These are phyloP conservation scores for Trebouxiophyceae sp. DNA, from an alignment of 163 green algal species.

Conservation along the genomic window DNA sequence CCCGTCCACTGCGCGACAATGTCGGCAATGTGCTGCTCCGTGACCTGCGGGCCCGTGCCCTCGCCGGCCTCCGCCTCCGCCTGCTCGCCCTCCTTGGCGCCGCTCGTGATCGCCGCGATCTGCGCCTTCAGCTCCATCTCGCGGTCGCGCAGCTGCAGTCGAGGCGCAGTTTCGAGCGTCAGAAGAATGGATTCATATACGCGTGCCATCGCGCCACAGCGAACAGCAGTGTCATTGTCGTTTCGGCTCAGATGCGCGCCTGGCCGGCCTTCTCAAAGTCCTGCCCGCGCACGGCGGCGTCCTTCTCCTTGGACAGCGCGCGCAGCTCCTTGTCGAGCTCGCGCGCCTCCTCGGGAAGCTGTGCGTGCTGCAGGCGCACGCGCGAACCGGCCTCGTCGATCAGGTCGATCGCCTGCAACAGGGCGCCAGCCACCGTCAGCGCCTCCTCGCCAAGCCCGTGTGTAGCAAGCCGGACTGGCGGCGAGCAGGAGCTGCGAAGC, in stretches of 20 bases:
- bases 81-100: slow-evolving; percentile 58
- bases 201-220: no score
- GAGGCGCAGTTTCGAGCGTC: no score
- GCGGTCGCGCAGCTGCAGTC: slow-evolving; percentile 71
- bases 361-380: slow-evolving; percentile 89
- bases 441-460: no score
- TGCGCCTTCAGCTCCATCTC: slow-evolving; percentile 94
- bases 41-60: slow-evolving; percentile 73
- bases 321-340: slow-evolving; percentile 98
- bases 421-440: no score
- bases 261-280: slow-evolving; percentile 98
- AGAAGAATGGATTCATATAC: no score
- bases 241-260: neutral
- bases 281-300: slow-evolving; percentile 77
- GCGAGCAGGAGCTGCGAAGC: no score
- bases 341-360: slow-evolving; percentile 95
- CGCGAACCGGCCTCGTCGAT: slow-evolving; percentile 97
- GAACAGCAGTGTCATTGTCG: no score
- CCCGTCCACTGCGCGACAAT: slow-evolving; percentile 92
- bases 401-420: slow-evolving; percentile 90
- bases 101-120: slow-evolving; percentile 67
- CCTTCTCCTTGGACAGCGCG: slow-evolving; percentile 93
- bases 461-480: no score
- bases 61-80: slow-evolving; percentile 74
- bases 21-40: slow-evolving; percentile 92